Evolutionary conservation across 129 eudicot genomes (phyloP).

Genomic region (Helianthus tuberosus): DNA sequence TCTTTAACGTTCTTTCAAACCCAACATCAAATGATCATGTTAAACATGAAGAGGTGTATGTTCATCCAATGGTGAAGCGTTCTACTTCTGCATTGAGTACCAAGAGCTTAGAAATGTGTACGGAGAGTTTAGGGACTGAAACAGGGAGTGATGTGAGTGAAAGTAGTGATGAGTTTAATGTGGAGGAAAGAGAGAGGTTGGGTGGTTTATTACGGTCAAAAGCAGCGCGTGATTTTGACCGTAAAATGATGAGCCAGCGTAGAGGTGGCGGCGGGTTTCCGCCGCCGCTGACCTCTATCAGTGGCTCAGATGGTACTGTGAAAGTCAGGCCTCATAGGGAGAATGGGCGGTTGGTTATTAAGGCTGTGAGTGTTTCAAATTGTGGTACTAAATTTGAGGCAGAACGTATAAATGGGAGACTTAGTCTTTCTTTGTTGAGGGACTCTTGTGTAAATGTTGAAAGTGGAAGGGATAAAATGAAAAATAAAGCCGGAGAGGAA

Average conservation of each 20-base stretch:
- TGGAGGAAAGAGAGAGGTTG: constrained; percentile 37
- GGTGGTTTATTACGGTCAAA: constrained; percentile 26
- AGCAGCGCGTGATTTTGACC: constrained; percentile 21
- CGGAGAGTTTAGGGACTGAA: constrained; percentile 84
- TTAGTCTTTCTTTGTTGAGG: constrained; percentile 50
- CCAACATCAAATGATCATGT: constrained; percentile 13
- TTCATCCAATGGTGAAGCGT: constrained; percentile 70
- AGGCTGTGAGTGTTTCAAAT: constrained; percentile 54
- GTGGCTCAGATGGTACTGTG: constrained; percentile 56
- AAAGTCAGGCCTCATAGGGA: constrained; percentile 65
- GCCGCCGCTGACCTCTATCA: constrained; percentile 76
- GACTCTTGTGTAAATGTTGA: constrained; percentile 22
- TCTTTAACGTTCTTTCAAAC: constrained; percentile 47
- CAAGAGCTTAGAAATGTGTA: constrained; percentile 94
- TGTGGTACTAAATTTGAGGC: constrained; percentile 49
- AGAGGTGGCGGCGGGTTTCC: constrained; percentile 44
- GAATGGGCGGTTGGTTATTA: constrained; percentile 70
- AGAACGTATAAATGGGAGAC: constrained; percentile 71
- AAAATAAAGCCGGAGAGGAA: constrained; percentile 20
- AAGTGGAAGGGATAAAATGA: constrained; percentile 24
- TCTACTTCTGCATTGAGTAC: constrained; percentile 61
- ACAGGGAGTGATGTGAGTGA: constrained; percentile 61
- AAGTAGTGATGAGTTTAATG: constrained; percentile 44
- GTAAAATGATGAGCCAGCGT: constrained; percentile 29
- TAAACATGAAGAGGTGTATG: constrained; percentile 45